These are phyloP conservation scores for Xerocomus brunneocitrinus DNA, from an alignment of 768 basidiomycete genomes.

Conservation along the genomic window DNA sequence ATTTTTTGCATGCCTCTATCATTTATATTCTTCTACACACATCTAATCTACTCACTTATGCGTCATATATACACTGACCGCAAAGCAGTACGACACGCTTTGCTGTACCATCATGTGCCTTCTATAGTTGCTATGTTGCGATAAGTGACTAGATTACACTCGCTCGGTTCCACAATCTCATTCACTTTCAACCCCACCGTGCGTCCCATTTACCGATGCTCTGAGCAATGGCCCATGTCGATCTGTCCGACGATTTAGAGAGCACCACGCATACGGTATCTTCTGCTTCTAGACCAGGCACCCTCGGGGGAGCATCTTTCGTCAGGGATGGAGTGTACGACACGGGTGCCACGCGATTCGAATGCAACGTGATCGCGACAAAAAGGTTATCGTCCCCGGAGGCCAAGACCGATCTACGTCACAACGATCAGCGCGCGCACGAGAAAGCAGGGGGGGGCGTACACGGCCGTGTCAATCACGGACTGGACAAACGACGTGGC, in stretches of 20 bases:
- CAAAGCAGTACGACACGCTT: constrained; percentile 23
- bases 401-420: constrained; percentile 9
- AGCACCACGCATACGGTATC: constrained; percentile 49
- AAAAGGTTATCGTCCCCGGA: constrained; percentile 9
- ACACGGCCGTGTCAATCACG: constrained; percentile 44
- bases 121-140: constrained; percentile 30
- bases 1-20: constrained; percentile 16
- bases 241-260: constrained; percentile 11
- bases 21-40: constrained; percentile 21
- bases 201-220: constrained; percentile 40
- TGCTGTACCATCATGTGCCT: constrained; percentile 33
- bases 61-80: constrained; percentile 30
- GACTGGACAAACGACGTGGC: constrained; percentile 47
- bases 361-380: constrained; percentile 31
- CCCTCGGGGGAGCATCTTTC: constrained; percentile 33
- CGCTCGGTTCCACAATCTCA: constrained; percentile 20
- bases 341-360: constrained; percentile 43
- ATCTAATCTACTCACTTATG: constrained; percentile 35
- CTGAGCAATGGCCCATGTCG: constrained; percentile 44
- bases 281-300: constrained; percentile 47
- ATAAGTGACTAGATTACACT: constrained; percentile 32
- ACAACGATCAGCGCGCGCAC: background rate
- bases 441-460: background rate
- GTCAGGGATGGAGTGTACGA: constrained; percentile 40
- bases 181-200: constrained; percentile 39